Evolutionary conservation across 768 basidiomycete genomes (phyloP), one percentile per base, ranked within the genome.

Genomic region (Chalciporus chontae): DNA sequence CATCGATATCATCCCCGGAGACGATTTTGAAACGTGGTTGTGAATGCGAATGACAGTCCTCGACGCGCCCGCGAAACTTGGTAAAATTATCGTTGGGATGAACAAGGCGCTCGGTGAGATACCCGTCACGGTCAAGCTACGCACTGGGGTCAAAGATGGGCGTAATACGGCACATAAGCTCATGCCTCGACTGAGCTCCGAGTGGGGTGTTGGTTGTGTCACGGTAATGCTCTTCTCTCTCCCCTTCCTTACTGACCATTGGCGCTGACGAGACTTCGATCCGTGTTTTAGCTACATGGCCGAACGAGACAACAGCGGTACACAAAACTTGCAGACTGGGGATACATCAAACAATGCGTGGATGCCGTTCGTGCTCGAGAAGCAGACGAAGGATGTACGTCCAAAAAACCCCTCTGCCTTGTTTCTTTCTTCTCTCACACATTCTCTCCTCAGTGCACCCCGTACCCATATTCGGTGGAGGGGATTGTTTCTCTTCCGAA

Each of bases 381-480:
- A 65, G 78, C 73, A 18, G 87, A 90, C 9, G 81, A 87, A 63
- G 84, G 83, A 61, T 50, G 89, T 89, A 58, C 50, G 84, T 75
- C 34, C 29, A 4, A 1, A 11, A n/a, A n/a, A n/a, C n/a, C 29
- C n/a, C 44, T 26, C 23, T 17, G 8, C 23, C 9, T 43, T 34
- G 0, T 34, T 23, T n/a, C 26, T 5, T 45, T 9, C 23, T 49
- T 38, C 24, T 11, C 29, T 31, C 8, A 31, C 9, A 31, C 26
- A 6, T 26, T 31, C 29, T 26, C 41, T 36, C 5, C 18, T 7
- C 55, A 90, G 88, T 94, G 13, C 76, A 84, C 0, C 79, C 87
- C 0, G 76, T 97, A n/a, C 94, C 94, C 0, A 94, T 99, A 40
- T 95, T 97, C 55, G 96, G 96, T 8, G 93, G 93, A 23, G 96